Evolutionary conservation across 768 basidiomycete species (phyloP), one percentile per base, ranked within the genome.

Genomic region (Fistulinella prunicolor): DNA sequence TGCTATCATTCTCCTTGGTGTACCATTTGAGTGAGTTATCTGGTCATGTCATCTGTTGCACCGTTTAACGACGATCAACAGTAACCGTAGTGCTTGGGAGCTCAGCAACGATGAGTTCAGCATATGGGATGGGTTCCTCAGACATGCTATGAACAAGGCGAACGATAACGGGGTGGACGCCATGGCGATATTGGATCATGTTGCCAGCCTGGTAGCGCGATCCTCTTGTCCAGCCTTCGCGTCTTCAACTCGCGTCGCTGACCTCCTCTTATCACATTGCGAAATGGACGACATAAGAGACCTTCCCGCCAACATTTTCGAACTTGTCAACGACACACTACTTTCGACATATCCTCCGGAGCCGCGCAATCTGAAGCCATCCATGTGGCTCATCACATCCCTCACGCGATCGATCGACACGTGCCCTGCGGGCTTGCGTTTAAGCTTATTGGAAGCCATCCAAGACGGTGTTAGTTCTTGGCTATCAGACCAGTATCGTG

Each of bases 321-420:
- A 80, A 38, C 77, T 87, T 45, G 71, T 82, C 44, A 80, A 82
- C 50, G 77, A 80, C 36, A 79, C 79, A 0, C 70, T 90, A 48
- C 66, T 70, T 19, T 72, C 77, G 9, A 76, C 77, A 9, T 91
- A 91, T 65, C 88, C 88, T 0, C 85, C 86, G 0, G 75, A 76
- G 17, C 72, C 77, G 4, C 69, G 70, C 39, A 76, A 79, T 55
- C 72, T 75, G 58, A 72, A 77, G 43, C 73, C 74, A 30, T 76
- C 78, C 29, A 69, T 79, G 51, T 89, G 86, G 86, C 69, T 86
- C 53, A 67, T 82, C 17, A 70, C 81, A 32, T 74, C 83, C 4
- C 64, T 89, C 44, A 74, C 73, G 37, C 65, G 70, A 7, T 58
- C 78, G 4, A 67, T 90, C 34, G 83, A 85, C 47, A 54, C 64